These are phyloP conservation scores for Thozetella sp. DNA, from an alignment of 495 filamentous ascomycete genomes.

Conservation along the genomic window DNA sequence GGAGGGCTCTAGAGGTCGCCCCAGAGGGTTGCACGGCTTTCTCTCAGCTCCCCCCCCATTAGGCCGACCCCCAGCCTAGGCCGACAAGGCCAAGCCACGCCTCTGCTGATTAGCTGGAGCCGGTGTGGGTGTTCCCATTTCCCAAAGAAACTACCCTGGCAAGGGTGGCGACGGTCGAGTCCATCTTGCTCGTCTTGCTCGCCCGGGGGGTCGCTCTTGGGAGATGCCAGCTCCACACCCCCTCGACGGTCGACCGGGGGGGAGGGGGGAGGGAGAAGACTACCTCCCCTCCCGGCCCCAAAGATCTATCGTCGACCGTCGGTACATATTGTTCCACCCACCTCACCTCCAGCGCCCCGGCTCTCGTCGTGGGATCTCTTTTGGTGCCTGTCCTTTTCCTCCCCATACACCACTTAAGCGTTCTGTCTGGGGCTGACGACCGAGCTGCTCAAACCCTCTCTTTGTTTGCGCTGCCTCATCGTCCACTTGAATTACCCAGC, in stretches of 20 bases:
- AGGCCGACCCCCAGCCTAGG: neutral
- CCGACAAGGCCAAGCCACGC: neutral
- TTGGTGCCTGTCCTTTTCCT: neutral
- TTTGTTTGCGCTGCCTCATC: neutral
- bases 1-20: neutral
- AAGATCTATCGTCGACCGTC: neutral
- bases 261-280: no score
- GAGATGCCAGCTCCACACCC: no score
- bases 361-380: neutral
- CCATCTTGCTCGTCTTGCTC: no score
- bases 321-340: neutral
- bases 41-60: neutral
- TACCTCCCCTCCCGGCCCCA: neutral
- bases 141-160: no score
- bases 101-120: neutral
- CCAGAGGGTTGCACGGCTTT: neutral
- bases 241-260: no score
- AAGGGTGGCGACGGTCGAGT: no score
- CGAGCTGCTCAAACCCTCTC: conserved; percentile 1
- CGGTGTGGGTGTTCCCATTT: no score
- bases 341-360: neutral
- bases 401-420: neutral
- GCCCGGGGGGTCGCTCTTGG: no score
- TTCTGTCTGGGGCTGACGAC: neutral
- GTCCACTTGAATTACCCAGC: no score